Evolutionary conservation across 1,139 yeast genomes (phyloP).

Genomic region (Chernovozyma sophiae-reginae): DNA sequence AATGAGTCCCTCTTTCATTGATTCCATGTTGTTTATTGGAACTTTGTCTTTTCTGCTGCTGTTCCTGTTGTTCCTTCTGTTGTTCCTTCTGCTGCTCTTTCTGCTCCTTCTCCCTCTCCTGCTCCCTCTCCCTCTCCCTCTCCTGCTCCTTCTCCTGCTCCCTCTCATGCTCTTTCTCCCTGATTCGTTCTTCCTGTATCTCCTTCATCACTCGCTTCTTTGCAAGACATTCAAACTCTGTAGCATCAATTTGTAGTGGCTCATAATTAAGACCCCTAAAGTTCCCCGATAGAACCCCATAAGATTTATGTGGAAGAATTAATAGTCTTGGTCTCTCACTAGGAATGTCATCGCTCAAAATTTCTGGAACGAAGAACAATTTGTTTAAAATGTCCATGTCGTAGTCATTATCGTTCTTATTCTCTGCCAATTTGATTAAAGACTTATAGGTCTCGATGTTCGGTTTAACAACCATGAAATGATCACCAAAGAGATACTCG

Average conservation of each 20-base stretch:
- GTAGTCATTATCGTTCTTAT: slow-evolving; percentile 1
- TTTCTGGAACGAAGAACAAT: not conserved
- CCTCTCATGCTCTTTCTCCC: no score
- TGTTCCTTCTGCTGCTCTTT: not conserved
- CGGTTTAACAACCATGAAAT: slow-evolving; percentile 7
- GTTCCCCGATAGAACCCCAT: slow-evolving; percentile 4
- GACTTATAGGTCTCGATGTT: slow-evolving; percentile 1
- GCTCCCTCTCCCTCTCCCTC: not conserved
- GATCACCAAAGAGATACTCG: slow-evolving; percentile 4
- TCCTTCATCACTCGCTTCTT: not conserved
- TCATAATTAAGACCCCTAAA: slow-evolving; percentile 2
- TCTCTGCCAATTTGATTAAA: not conserved
- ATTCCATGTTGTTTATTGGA: not conserved
- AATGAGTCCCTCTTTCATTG: no score
- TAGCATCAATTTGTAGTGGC: slow-evolving; percentile 1
- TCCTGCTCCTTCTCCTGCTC: not conserved
- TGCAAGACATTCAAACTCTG: slow-evolving; percentile 4
- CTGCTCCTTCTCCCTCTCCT: not conserved
- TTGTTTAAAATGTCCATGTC: slow-evolving; percentile 6
- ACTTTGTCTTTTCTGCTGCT: not conserved
- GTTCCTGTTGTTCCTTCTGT: no score
- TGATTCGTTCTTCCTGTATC: not conserved
- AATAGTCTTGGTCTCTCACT: not conserved
- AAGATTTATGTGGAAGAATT: slow-evolving; percentile 3
- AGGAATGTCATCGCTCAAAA: not conserved